Evolutionary conservation across 2,329 filamentous ascomycete species (phyloP), one percentile per base, ranked within the genome.

Genomic region (Blastomyces emzantsi): DNA sequence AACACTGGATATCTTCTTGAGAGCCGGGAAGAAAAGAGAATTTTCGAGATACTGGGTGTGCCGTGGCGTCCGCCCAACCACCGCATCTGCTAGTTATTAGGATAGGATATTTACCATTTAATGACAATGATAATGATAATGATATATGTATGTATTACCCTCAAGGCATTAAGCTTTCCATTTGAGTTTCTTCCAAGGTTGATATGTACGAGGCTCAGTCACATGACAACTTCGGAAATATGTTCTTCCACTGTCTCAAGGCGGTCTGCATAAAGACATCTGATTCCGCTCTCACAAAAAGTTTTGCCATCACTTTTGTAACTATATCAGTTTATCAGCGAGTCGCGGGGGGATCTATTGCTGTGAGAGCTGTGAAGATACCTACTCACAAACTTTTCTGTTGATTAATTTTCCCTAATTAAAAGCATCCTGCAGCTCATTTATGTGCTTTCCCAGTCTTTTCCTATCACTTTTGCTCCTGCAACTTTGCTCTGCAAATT

Each of bases 41-140:
- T 96, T 47, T 96, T 96, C 74, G 87, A 89, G 76, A 79, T 87
- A 11, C 75, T 97, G 63, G 90, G 88, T 0, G 90, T 96, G n/a
- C 86, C 88, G 52, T 97, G 90, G 89, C 83, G 91, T 69, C 85
- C 87, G 70, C 89, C 90, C 9, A 81, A 86, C 71, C 85, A 94
- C 73, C 80, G 90, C 64, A 89, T 90, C 78, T 92, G 90, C 72
- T 91, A 73, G 28, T 25, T 33, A 33, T 4, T 17, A 39, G 9
- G 36, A 39, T 33, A 3, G 13, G 19, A 13, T 47, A 22, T 2
- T 28, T 47, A 19, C 6, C 25, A 28, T 22, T 25, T 58, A 43
- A 43, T 57, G 30, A 22, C 15, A 59, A 59, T 43, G 41, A 43
- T 19, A 25, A 43, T 41, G 22, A 28, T 11, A 52, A 28, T 52